Evolutionary conservation across 2,329 filamentous ascomycete species (phyloP).

Genomic region (Fusarium subglutinans): DNA sequence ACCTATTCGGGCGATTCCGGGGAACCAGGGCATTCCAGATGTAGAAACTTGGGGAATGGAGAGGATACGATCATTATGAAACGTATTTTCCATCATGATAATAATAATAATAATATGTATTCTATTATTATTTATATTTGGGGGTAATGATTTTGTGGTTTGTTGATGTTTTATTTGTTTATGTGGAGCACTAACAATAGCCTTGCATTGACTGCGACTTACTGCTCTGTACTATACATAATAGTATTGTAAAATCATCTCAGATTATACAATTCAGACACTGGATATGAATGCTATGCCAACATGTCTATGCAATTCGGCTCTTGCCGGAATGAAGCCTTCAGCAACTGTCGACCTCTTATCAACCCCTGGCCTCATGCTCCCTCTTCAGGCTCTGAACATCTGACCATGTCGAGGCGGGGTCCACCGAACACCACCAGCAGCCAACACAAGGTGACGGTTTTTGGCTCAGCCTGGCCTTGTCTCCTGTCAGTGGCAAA

Average conservation of each 20-base stretch:
- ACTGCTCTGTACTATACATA: not conserved
- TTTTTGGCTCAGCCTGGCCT: not conserved
- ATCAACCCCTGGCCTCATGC: slow-evolving; percentile 30
- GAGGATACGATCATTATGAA: not conserved
- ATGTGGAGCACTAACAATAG: not conserved
- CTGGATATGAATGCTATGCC: not conserved
- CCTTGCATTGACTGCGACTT: not conserved
- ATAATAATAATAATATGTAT: not conserved
- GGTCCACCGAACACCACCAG: slow-evolving; percentile 23
- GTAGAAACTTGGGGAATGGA: slow-evolving; percentile 10
- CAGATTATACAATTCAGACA: not conserved
- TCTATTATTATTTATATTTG: not conserved
- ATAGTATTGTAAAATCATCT: not conserved
- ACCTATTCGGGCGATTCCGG: slow-evolving; percentile 39
- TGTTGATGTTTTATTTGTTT: not conserved
- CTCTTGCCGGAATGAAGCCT: slow-evolving; percentile 15
- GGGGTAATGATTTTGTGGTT: not conserved
- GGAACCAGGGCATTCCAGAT: slow-evolving; percentile 10
- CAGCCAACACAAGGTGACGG: slow-evolving; percentile 1
- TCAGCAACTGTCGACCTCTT: slow-evolving; percentile 18
- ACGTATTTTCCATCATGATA: not conserved
- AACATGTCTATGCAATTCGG: slow-evolving; percentile 8
- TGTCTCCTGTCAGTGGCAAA: slow-evolving; percentile 5
- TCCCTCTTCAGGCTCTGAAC: slow-evolving; percentile 27
- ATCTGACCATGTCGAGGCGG: slow-evolving; percentile 31